A percentile compares a stretch with the other conserved stretches of the same genome.
Conservation (phyloP, 2,329 filamentous ascomycete species). For the Taxawa tesnikishii region DNA sequence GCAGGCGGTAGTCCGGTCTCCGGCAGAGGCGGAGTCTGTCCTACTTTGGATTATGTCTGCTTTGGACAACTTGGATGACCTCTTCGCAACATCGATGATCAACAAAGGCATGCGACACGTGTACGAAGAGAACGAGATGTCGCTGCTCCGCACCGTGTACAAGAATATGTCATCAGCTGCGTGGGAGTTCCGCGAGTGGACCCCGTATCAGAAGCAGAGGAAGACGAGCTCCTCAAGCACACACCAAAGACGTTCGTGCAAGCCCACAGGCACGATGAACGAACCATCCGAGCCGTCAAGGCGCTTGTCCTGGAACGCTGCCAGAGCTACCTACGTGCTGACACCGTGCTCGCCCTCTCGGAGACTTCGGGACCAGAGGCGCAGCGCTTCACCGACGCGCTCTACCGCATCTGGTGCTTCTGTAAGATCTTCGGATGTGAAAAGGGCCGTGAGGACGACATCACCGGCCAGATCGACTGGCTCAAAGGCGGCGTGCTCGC, state of each 20-base stretch:
- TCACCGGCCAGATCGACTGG: conserved; percentile 51
- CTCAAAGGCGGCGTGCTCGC: conserved; percentile 44
- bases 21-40: conserved; percentile 33
- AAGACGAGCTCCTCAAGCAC: conserved; percentile 29
- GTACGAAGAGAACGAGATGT: conserved; percentile 45
- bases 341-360: conserved; percentile 42
- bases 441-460: conserved; percentile 46
- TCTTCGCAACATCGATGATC: conserved; percentile 41
- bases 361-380: conserved; percentile 31
- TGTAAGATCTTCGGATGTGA: conserved; percentile 49
- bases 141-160: conserved; percentile 38
- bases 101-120: conserved; percentile 45
- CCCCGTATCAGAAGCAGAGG: conserved; percentile 28
- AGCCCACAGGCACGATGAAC: conserved; percentile 39
- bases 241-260: conserved; percentile 40
- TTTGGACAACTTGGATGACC: conserved; percentile 38
- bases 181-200: conserved; percentile 49
- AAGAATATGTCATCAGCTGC: conserved; percentile 44
- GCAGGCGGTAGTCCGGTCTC: background rate
- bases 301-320: conserved; percentile 43
- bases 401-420: conserved; percentile 56
- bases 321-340: conserved; percentile 42
- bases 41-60: conserved; percentile 39
- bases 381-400: conserved; percentile 45
- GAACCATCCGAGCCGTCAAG: conserved; percentile 42